These are phyloP conservation scores for Lenzites betulinus DNA, from an alignment of 768 basidiomycete genomes.

Conservation along the genomic window DNA sequence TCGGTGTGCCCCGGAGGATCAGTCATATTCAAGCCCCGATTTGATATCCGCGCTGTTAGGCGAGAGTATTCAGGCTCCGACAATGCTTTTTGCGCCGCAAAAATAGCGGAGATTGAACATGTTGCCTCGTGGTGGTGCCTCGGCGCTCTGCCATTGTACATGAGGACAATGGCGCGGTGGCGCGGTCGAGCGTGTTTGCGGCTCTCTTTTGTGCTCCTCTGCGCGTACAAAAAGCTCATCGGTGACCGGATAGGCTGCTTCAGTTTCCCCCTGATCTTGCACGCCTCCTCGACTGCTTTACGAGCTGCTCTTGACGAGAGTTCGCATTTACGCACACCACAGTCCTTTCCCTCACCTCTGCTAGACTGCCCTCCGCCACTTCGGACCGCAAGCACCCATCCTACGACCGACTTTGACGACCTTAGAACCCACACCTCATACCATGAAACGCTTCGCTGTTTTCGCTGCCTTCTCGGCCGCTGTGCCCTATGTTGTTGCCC, in stretches of 20 bases:
- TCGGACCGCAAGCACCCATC: not conserved
- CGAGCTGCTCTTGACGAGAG: slow-evolving; percentile 19
- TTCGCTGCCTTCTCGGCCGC: slow-evolving; percentile 22
- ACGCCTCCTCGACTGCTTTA: slow-evolving; percentile 2
- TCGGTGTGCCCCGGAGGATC: no score
- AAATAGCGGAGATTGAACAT: no score
- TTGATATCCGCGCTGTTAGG: no score
- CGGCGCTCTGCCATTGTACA: not conserved
- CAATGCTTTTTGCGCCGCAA: no score
- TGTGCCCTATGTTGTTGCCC: slow-evolving; percentile 37
- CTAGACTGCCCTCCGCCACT: not conserved
- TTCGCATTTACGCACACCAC: not conserved
- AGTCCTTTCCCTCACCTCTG: not conserved
- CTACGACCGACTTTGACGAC: not conserved
- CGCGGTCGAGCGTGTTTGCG: not conserved
- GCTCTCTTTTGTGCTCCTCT: not conserved
- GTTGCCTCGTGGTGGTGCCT: not conserved
- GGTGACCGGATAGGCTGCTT: not conserved
- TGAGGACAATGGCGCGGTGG: not conserved
- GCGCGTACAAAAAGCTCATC: slow-evolving; percentile 14
- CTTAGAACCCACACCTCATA: not conserved
- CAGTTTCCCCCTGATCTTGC: not conserved
- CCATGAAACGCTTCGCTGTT: slow-evolving; percentile 11
- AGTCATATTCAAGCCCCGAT: no score
- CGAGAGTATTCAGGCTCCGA: no score